phyloP scores from a whole-genome alignment of 108 stramenopile species.

The Hondaea fermentalgiana region DNA sequence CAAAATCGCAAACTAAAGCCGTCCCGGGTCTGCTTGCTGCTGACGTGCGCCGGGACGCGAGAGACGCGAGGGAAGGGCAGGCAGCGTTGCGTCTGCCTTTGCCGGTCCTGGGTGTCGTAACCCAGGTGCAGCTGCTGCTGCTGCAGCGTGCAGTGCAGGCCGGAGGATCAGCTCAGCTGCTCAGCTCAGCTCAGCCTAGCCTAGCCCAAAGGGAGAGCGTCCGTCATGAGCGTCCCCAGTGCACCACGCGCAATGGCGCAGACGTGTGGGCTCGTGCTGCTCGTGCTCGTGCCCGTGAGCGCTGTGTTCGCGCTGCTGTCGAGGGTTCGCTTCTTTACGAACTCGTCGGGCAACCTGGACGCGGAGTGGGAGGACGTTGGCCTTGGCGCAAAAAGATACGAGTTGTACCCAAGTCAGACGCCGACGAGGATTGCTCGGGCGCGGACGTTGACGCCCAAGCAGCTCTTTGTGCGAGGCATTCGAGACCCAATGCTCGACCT shows the following conservation, averaged over 20 bases:
- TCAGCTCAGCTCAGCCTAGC: too few relatives aligned
- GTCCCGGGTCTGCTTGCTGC: too few relatives aligned
- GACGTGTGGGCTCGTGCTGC: background rate
- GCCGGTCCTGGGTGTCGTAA: too few relatives aligned
- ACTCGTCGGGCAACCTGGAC: background rate
- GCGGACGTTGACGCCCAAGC: background rate
- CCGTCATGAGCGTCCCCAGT: too few relatives aligned
- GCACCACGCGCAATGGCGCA: background rate
- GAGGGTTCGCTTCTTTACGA: background rate
- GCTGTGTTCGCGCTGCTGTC: background rate
- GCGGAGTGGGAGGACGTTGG: conserved; percentile 12
- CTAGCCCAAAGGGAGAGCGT: too few relatives aligned
- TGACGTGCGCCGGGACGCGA: too few relatives aligned
- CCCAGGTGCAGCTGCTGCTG: too few relatives aligned
- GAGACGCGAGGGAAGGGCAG: too few relatives aligned
- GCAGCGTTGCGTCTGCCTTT: too few relatives aligned
- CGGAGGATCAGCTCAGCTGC: too few relatives aligned
- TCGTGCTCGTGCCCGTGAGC: background rate
- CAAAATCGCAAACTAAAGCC: too few relatives aligned
- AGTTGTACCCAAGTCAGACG: background rate
- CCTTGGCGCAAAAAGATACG: background rate
- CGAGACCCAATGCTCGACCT: background rate
- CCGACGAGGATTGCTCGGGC: background rate
- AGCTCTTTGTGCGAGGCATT: background rate
- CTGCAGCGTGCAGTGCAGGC: too few relatives aligned